Base-by-base conservation (phyloP, 2,329 filamentous ascomycete species). In the Fusarium dlaminii region DNA sequence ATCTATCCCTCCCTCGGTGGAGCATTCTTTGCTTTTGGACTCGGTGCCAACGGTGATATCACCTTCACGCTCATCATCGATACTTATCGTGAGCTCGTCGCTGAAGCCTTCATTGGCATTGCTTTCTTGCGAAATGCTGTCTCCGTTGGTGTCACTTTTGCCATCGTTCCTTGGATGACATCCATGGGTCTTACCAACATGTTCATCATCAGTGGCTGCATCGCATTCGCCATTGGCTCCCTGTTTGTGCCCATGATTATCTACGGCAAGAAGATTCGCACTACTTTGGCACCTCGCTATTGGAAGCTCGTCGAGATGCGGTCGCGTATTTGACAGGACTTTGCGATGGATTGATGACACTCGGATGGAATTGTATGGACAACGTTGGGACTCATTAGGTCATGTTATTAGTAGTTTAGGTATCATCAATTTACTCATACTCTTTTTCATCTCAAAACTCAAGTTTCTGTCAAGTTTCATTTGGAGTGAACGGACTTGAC, bases 1-100 rank as follows among this genome's bases (percentile, higher is more conserved):
- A 82, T 85, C 13, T 82, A 78, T 36, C 82, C 83, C 0, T 83
- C 79, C 3, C 70, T 85, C 0, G 83, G 79, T 0, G 80, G 82
- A 5, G 81, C 77, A 0, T 66, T 84, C 9, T 84, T 83, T 39
- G 81, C 80, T 0, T 83, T 84, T 56, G 83, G 82, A 0, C 75
- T 85, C 1, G 83, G 83, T 5, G 79, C 82, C 39, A 82, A 82
- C 10, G 78, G 80, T 6, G 83, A 84, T 10, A 82, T 81, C 0
- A 75, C 75, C 3, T 80, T 83, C 34, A 83, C 81, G 1, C 57
- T 83, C 12, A 70, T 83, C 12, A 81, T 83, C 27, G 82, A 83
- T 54, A 79, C 81, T 9, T 84, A 83, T 45, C 75, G 75, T 5
- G 75, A 78, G 46, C 73, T 78, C 6, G 78, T 75, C 4, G 77